These are phyloP conservation scores for Osmanthus fragrans DNA, from an alignment of 257 asterid genomes.

Conservation along the genomic window DNA sequence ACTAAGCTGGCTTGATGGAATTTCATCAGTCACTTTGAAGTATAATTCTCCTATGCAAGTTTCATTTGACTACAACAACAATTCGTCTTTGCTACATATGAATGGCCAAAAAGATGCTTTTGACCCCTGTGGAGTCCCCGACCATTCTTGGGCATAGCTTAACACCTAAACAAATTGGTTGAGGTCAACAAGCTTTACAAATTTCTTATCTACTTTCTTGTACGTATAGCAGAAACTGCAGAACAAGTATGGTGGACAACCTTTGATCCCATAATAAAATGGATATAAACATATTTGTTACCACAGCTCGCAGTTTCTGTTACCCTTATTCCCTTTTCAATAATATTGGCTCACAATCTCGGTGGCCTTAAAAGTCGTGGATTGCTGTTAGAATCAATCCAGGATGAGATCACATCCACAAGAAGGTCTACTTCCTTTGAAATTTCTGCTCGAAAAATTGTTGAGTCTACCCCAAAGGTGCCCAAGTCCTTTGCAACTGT, in stretches of 20 bases:
- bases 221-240: background rate
- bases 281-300: background rate
- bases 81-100: background rate
- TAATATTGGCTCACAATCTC: background rate
- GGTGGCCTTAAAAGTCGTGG: conserved; percentile 49
- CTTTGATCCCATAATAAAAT: background rate
- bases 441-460: conserved; percentile 47
- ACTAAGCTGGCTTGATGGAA: background rate
- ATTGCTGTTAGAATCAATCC: conserved; percentile 72
- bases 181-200: background rate
- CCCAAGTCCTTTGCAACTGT: conserved; percentile 77
- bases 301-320: background rate
- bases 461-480: conserved; percentile 55
- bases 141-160: background rate
- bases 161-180: background rate
- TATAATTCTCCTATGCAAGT: background rate
- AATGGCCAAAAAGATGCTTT: background rate
- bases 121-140: background rate
- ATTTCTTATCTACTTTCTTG: background rate
- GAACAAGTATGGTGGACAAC: background rate
- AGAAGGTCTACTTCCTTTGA: conserved; percentile 70
- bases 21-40: background rate
- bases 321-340: background rate
- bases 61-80: too few relatives aligned
- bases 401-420: conserved; percentile 58